Conservation (phyloP, 225 moss, liverwort and hornwort species). For the Takakia lepidozioides region DNA sequence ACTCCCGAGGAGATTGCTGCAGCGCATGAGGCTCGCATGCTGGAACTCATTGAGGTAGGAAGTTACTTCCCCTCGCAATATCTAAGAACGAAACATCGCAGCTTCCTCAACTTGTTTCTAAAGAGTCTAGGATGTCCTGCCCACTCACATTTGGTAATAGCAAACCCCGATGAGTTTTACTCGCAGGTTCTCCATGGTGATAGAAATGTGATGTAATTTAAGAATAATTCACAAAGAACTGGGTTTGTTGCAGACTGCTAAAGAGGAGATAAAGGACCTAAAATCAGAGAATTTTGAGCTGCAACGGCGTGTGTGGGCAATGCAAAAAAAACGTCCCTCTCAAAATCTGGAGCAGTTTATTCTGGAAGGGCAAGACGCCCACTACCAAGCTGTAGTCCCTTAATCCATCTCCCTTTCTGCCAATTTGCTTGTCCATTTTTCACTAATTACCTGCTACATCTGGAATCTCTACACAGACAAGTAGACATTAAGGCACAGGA, state of each 20-base stretch:
- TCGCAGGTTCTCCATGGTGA: background rate
- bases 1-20: constrained; percentile 17
- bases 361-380: constrained; percentile 72
- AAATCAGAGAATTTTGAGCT: constrained; percentile 59
- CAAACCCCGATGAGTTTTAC: background rate
- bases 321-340: constrained; percentile 50
- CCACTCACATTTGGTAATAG: background rate
- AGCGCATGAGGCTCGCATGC: constrained; percentile 10
- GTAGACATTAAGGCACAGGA: too few relatives aligned
- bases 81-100: too few relatives aligned
- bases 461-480: too few relatives aligned
- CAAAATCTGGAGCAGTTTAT: constrained; percentile 53
- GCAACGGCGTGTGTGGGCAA: constrained; percentile 45
- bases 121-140: background rate
- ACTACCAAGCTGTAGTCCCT: constrained; percentile 57
- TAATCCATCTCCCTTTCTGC: background rate
- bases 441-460: background rate
- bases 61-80: too few relatives aligned
- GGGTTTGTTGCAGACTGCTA: constrained; percentile 29
- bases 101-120: too few relatives aligned
- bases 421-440: too few relatives aligned
- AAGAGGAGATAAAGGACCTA: constrained; percentile 36
- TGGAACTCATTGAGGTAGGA: constrained; percentile 27
- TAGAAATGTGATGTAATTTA: too few relatives aligned
- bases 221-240: background rate